Percentiles rank a stretch among this genome's conserved stretches.
These are phyloP conservation scores for Pogostemon cablin DNA, from an alignment of 257 asterid species.

Conservation along the genomic window DNA sequence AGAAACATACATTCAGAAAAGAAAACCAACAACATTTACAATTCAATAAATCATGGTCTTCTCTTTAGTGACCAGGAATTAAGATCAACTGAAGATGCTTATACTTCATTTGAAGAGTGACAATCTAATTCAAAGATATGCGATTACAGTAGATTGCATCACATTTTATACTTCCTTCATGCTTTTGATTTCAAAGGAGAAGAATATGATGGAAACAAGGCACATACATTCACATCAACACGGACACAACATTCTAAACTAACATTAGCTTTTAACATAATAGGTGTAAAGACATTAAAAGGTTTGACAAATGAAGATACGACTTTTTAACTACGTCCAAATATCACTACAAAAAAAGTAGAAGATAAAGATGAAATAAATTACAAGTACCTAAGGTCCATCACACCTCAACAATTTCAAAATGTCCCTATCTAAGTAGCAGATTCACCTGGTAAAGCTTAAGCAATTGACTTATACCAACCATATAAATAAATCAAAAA, in stretches of 20 bases:
- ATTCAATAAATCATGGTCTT: too few species aligned
- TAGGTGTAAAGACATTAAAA: conserved; percentile 1
- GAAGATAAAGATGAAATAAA: not conserved
- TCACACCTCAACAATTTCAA: not conserved
- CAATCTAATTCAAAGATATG: too few species aligned
- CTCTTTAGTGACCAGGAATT: too few species aligned
- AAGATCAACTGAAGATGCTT: too few species aligned
- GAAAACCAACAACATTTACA: too few species aligned
- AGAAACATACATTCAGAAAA: too few species aligned
- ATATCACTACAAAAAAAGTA: not conserved
- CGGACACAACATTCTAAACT: not conserved
- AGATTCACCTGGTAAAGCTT: conserved; percentile 31
- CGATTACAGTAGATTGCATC: too few species aligned
- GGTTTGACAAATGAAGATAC: not conserved
- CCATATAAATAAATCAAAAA: conserved; percentile 23
- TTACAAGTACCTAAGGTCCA: not conserved
- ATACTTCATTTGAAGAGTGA: too few species aligned
- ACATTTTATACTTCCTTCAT: not conserved
- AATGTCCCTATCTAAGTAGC: conserved; percentile 16
- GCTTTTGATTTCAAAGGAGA: not conserved
- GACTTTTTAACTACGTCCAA: not conserved
- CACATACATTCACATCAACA: not conserved
- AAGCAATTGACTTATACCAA: conserved; percentile 27
- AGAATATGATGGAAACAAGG: not conserved
- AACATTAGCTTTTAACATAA: not conserved